phyloP scores from a whole-genome alignment of 192 early-diverging fungal genomes.

The Obelidium mucronatum region DNA sequence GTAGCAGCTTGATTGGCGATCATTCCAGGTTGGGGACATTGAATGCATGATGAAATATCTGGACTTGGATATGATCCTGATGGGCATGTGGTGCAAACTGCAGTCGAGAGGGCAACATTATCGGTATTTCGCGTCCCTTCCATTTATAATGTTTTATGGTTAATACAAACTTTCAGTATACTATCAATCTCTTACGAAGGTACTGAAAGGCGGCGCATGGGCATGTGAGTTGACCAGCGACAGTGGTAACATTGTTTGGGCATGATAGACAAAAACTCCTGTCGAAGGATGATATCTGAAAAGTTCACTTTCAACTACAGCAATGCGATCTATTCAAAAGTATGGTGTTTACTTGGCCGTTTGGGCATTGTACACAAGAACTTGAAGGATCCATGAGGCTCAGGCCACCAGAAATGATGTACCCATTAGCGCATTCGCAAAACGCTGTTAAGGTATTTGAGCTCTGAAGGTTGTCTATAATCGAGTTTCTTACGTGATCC shows the following conservation, averaged over 20 bases:
- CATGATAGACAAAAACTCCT: constrained; percentile 19
- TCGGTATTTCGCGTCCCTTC: background rate
- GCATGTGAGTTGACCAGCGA: background rate
- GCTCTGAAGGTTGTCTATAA: background rate
- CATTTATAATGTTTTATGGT: background rate
- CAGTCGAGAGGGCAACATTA: background rate
- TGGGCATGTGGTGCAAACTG: constrained; percentile 11
- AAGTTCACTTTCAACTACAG: background rate
- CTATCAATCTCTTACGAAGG: constrained; percentile 12
- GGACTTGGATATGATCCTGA: constrained; percentile 17
- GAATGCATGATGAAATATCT: constrained; percentile 17
- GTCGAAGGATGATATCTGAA: constrained; percentile 22
- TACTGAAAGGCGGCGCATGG: constrained; percentile 12
- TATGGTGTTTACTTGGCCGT: background rate
- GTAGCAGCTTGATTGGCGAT: background rate
- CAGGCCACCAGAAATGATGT: constrained; percentile 9
- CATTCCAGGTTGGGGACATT: constrained; percentile 14
- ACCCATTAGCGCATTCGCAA: constrained; percentile 20
- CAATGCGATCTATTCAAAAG: background rate
- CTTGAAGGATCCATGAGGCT: background rate
- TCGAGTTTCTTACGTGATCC: constrained; percentile 13
- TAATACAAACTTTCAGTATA: too few species aligned
- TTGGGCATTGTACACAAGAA: background rate
- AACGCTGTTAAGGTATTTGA: background rate
- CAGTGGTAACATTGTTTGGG: background rate